phyloP scores from a whole-genome alignment of 192 early-diverging fungal species.

The Entomortierella lignicola region DNA sequence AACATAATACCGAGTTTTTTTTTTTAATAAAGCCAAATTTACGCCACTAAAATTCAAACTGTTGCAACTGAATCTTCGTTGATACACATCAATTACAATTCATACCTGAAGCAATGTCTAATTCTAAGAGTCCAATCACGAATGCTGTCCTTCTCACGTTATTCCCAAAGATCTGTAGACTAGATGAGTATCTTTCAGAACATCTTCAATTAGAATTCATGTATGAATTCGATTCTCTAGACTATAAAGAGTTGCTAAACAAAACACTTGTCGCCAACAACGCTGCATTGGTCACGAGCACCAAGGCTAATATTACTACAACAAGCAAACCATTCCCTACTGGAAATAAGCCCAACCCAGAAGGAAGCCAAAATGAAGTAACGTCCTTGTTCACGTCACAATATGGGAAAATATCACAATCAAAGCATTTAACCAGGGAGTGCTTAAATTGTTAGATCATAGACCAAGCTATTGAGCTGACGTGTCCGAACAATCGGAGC shows the following conservation, averaged over 20 bases:
- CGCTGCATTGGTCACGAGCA: not conserved
- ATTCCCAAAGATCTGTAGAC: constrained; percentile 18
- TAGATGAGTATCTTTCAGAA: constrained; percentile 14
- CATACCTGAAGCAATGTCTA: constrained; percentile 2
- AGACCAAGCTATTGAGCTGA: constrained; percentile 15
- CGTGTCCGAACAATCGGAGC: constrained; percentile 2
- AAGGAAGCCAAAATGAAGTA: constrained; percentile 14
- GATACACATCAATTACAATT: too few species aligned
- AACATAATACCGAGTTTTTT: too few species aligned
- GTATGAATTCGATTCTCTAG: not conserved
- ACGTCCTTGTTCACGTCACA: too few species aligned
- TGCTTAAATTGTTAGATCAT: constrained; percentile 14
- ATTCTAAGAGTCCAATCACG: constrained; percentile 8
- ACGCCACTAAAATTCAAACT: too few species aligned
- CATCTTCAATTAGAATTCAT: constrained; percentile 7
- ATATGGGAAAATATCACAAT: too few species aligned
- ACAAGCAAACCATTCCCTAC: constrained; percentile 6
- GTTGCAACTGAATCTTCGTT: too few species aligned
- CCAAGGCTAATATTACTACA: not conserved
- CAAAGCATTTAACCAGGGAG: not conserved
- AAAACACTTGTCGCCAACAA: constrained; percentile 23
- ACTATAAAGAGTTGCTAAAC: constrained; percentile 21
- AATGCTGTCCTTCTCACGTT: constrained; percentile 38
- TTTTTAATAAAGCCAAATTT: too few species aligned
- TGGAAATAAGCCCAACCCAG: not conserved